A percentile compares a stretch with the other conserved stretches of the same genome.
These are phyloP conservation scores for Paracoccidioides brasiliensis DNA, from an alignment of 2,329 filamentous ascomycete genomes.

Conservation along the genomic window DNA sequence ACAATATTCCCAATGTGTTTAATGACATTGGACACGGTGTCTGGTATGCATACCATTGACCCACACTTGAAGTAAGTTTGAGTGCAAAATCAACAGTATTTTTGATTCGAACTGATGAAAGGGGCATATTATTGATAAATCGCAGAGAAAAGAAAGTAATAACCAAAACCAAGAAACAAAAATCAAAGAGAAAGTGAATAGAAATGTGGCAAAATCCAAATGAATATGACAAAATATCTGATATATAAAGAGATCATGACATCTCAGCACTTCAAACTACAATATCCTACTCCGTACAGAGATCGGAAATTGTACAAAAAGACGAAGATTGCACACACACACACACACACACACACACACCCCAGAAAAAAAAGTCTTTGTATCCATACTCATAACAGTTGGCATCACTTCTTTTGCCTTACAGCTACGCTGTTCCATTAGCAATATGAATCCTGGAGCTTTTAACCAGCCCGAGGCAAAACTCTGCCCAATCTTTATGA, in stretches of 20 bases:
- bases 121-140: neutral
- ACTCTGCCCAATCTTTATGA: slow-evolving; percentile 54
- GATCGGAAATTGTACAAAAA: neutral
- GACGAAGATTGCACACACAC: too few relatives aligned
- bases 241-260: too few relatives aligned
- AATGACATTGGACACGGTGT: too few relatives aligned
- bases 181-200: neutral
- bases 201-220: neutral
- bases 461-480: slow-evolving; percentile 51
- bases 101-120: neutral
- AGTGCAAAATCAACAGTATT: too few relatives aligned
- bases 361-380: neutral
- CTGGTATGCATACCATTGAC: too few relatives aligned
- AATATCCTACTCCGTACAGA: neutral
- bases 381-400: neutral
- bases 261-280: neutral
- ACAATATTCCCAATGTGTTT: too few relatives aligned
- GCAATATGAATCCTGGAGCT: slow-evolving; percentile 18
- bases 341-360: neutral
- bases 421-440: neutral
- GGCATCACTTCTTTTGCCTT: neutral
- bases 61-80: neutral
- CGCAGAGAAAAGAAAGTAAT: neutral
- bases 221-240: too few relatives aligned
- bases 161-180: neutral